Base-by-base conservation (phyloP, 345 rosid genomes). In the Erucastrum elatum region DNA sequence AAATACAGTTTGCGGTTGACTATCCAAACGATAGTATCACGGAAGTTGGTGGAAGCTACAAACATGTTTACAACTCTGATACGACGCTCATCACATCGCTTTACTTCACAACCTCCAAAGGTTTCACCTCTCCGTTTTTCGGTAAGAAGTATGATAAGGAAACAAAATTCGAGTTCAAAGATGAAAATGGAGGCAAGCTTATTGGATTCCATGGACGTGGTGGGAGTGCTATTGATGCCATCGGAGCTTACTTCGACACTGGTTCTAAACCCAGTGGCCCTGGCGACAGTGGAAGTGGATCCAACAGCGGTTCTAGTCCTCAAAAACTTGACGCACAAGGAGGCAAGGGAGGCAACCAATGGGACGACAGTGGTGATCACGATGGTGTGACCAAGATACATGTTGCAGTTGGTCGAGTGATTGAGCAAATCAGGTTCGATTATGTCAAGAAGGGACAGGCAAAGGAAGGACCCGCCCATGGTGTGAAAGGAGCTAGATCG, bases 301-400 rank as follows among this genome's bases (percentile, higher is more conserved):
- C 60, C 2, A 68, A 30, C 62, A 66, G 4, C 1, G 27, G 10
- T 65, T 76, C 68, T 8, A 25, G 49, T 76, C 64, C 65, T 6
- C 10, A 62, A 15, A 77, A 77, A 4, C 4, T 78, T 13, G 78
- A 68, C 39, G 49, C 74, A 68, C 66, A 73, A 46, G 82, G 74
- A 34, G 82, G 77, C 0, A 30, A 79, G 6, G 78, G 46, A 68
- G 83, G 76, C 11, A 70, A 17, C 17, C 49, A 64, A 29, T 80
- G 83, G 83, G 79, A 80, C 44, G 80, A 80, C 2, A 79, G 83
- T 15, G 35, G 75, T 0, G 63, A 72, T 58, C 66, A 74, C 21
- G 75, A 74, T 2, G 70, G 75, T 34, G 82, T 80, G 31, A 53
- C 3, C 0, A 74, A 75, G 71, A 75, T 80, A 16, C 3, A 17